phyloP scores from a whole-genome alignment of 78 protist species.

The Acrasis kona region DNA sequence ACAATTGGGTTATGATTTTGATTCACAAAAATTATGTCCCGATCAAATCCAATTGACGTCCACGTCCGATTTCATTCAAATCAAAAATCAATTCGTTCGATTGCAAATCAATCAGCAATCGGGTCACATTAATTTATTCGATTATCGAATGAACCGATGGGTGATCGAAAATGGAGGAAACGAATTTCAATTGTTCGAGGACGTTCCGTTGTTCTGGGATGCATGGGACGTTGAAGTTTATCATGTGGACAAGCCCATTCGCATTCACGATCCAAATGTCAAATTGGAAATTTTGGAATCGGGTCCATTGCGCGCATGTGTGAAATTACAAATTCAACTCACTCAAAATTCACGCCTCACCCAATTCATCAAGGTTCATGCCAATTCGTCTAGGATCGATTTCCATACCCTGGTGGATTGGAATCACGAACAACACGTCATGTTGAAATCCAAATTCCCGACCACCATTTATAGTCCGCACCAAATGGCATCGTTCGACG shows the following conservation, averaged over 20 bases:
- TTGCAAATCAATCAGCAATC: background rate
- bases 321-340: too few relatives aligned
- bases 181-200: conserved; percentile 43
- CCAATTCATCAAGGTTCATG: too few relatives aligned
- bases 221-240: conserved; percentile 56
- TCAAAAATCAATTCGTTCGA: background rate
- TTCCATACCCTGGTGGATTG: conserved; percentile 36
- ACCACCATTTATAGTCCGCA: conserved; percentile 19
- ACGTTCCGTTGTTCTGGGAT: conserved; percentile 49
- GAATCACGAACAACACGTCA: conserved; percentile 39
- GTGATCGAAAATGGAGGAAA: conserved; percentile 20
- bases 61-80: background rate
- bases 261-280: conserved; percentile 48
- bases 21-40: too few relatives aligned
- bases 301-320: too few relatives aligned
- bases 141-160: too few relatives aligned
- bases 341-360: too few relatives aligned
- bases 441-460: conserved; percentile 63
- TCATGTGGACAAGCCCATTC: conserved; percentile 20
- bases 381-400: too few relatives aligned
- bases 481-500: conserved; percentile 53
- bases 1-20: too few relatives aligned
- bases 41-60: background rate
- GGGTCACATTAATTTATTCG: too few relatives aligned
- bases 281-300: too few relatives aligned